Percentiles rank a stretch among this genome's conserved stretches.
phyloP scores from a whole-genome alignment of 148 eudicot genomes.

The Persicaria tinctoria region DNA sequence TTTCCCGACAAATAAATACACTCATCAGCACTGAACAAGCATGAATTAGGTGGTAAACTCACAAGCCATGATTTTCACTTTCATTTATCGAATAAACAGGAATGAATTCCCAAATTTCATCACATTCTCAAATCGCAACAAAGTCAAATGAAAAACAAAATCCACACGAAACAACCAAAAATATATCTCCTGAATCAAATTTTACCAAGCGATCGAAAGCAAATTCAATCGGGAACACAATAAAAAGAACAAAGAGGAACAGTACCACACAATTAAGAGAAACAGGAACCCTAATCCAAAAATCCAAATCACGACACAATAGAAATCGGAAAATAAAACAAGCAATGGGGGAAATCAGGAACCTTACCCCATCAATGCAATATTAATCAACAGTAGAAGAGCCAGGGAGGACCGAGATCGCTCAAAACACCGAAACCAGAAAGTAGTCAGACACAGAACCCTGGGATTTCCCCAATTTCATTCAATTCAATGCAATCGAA shows the following conservation, averaged over 20 bases:
- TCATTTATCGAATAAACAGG: not conserved
- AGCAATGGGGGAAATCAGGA: not conserved
- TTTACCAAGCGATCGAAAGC: not conserved
- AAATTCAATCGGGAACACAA: not conserved
- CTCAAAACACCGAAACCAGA: slow-evolving; percentile 19
- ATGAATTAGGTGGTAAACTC: not conserved
- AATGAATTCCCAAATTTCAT: not conserved
- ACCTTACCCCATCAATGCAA: slow-evolving; percentile 32
- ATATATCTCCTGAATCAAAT: not conserved
- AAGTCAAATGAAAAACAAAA: not conserved
- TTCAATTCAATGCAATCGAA: slow-evolving; percentile 2
- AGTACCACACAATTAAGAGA: not conserved
- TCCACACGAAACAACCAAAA: not conserved
- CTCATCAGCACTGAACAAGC: not conserved
- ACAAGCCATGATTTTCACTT: not conserved
- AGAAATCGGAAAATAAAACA: not conserved
- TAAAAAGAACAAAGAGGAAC: not conserved
- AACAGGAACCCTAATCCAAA: slow-evolving; percentile 4
- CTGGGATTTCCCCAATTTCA: slow-evolving; percentile 17
- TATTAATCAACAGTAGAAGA: slow-evolving; percentile 5
- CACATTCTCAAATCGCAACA: not conserved
- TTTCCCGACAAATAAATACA: not conserved
- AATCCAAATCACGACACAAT: not conserved
- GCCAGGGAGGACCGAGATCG: slow-evolving; percentile 10
- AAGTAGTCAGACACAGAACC: slow-evolving; percentile 22